Evolutionary conservation across 768 basidiomycete species (phyloP).

Genomic region (Leccinum broughii): DNA sequence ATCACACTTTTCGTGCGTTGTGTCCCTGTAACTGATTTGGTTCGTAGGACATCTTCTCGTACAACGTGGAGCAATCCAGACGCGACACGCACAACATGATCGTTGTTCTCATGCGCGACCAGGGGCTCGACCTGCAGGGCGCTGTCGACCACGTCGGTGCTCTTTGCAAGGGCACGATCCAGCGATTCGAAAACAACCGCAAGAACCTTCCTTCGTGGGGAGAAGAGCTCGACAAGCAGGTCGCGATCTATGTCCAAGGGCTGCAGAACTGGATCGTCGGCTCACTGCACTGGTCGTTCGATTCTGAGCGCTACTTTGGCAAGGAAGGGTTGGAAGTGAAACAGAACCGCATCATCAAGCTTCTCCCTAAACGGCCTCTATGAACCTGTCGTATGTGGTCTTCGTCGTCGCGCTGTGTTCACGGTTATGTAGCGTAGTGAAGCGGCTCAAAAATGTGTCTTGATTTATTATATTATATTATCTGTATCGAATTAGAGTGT

Average conservation of each 20-base stretch:
- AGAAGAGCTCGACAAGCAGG: conserved; percentile 56
- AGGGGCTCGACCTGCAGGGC: conserved; percentile 55
- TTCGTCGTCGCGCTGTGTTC: not conserved
- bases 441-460: not conserved
- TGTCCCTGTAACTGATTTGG: conserved; percentile 1
- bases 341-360: conserved; percentile 49
- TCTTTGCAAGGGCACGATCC: conserved; percentile 56
- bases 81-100: conserved; percentile 74
- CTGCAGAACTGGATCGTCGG: conserved; percentile 73
- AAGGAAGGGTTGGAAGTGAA: conserved; percentile 54
- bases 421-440: not conserved
- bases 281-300: conserved; percentile 73
- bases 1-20: not conserved
- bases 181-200: conserved; percentile 50
- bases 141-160: conserved; percentile 67
- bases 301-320: conserved; percentile 70
- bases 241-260: conserved; percentile 58
- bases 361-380: conserved; percentile 43
- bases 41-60: conserved; percentile 69
- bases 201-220: conserved; percentile 61
- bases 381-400: conserved; percentile 9
- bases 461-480: conserved; percentile 6
- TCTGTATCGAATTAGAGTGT: conserved; percentile 8
- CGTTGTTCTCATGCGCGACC: conserved; percentile 63
- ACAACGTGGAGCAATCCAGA: conserved; percentile 71